phyloP scores from a whole-genome alignment of 352 stramenopile species.

The Phytopythium ostracodes region DNA sequence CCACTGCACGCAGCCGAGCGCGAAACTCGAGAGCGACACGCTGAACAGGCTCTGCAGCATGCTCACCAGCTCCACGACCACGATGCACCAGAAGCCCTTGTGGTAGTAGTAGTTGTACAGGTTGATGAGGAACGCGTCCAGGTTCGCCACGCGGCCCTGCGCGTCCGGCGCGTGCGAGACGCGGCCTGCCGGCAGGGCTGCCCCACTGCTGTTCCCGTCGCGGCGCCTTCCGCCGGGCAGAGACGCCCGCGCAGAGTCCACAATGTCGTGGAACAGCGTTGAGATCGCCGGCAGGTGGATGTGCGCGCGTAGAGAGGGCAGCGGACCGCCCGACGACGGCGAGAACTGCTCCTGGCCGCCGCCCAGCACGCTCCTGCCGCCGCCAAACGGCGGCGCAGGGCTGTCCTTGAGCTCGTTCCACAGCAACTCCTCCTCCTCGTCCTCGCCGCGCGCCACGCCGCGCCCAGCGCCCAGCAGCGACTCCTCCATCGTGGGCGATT shows the following conservation, averaged over 20 bases:
- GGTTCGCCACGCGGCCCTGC: constrained; percentile 68
- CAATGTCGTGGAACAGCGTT: constrained; percentile 64
- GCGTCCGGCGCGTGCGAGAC: constrained; percentile 58
- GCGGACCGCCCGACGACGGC: constrained; percentile 9
- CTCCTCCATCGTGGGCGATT: constrained; percentile 46
- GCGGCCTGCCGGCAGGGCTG: background rate
- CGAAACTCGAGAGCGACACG: constrained; percentile 91
- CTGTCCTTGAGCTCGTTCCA: constrained; percentile 78
- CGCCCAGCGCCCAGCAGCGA: constrained; percentile 42
- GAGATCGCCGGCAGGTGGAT: constrained; percentile 77
- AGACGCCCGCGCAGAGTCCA: constrained; percentile 44
- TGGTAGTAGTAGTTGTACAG: constrained; percentile 96
- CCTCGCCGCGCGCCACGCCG: constrained; percentile 21
- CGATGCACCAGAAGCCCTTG: constrained; percentile 90
- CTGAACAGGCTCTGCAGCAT: constrained; percentile 95
- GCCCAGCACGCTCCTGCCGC: constrained; percentile 18
- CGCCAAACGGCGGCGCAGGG: constrained; percentile 20
- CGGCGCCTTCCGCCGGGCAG: constrained; percentile 15
- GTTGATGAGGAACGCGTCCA: constrained; percentile 90
- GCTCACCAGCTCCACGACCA: constrained; percentile 88
- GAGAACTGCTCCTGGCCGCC: constrained; percentile 10
- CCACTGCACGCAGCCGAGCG: constrained; percentile 97
- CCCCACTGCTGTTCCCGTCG: constrained; percentile 7
- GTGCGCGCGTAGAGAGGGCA: constrained; percentile 65
- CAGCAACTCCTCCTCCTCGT: constrained; percentile 72